A percentile compares a stretch with the other conserved stretches of the same genome.
Evolutionary conservation across 176 grass and related monocot genomes (phyloP).

Genomic region (Triticum monococcum): DNA sequence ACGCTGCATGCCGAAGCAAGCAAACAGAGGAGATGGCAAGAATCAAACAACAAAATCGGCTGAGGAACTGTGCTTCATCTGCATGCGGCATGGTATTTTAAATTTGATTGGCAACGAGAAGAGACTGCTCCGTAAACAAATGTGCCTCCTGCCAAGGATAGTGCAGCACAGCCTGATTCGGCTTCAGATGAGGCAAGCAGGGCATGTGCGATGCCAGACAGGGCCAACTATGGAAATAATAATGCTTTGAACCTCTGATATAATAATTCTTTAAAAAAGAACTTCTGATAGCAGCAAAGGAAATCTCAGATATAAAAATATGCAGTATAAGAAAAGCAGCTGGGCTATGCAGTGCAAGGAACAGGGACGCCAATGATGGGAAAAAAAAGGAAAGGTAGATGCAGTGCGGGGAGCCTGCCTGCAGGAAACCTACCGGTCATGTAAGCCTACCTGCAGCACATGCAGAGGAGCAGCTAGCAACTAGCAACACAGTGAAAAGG

Average conservation of each 20-base stretch:
- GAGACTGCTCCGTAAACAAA: background rate
- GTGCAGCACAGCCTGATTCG: slow-evolving; percentile 18
- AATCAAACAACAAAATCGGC: background rate
- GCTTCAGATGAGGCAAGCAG: background rate
- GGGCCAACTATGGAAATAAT: background rate
- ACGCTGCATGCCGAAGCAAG: background rate
- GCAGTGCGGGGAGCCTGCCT: background rate
- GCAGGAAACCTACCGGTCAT: slow-evolving; percentile 12
- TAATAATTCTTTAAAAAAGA: no score
- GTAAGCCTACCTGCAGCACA: background rate
- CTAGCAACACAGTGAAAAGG: background rate
- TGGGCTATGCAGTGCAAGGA: background rate
- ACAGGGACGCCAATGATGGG: background rate
- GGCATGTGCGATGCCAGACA: background rate
- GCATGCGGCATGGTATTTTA: background rate
- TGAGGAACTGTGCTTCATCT: background rate
- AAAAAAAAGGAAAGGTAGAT: background rate
- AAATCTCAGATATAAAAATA: background rate
- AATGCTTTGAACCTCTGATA: background rate
- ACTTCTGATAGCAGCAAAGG: background rate
- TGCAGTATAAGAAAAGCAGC: background rate
- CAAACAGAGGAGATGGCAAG: background rate
- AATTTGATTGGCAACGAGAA: background rate
- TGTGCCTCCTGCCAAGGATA: slow-evolving; percentile 15
- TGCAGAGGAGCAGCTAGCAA: slow-evolving; percentile 26